phyloP scores from a whole-genome alignment of 768 basidiomycete species.

The Serpula lacrymans region DNA sequence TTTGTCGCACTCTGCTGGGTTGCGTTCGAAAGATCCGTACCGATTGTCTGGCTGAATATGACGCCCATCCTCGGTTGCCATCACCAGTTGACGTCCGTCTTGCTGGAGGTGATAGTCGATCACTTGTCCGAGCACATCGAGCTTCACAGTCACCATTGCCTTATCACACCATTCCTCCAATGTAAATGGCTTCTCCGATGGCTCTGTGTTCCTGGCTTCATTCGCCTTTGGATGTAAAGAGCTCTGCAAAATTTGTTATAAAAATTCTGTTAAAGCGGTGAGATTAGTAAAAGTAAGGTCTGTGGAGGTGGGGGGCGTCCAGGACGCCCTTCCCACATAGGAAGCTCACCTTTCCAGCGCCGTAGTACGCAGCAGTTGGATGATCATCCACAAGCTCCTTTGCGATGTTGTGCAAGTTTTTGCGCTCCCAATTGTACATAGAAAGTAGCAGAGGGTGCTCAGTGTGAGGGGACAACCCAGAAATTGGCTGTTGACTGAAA shows the following conservation, averaged over 20 bases:
- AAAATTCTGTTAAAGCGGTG: conserved; percentile 15
- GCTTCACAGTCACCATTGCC: conserved; percentile 1
- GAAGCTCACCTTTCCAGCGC: too few relatives aligned
- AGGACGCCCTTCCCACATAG: too few relatives aligned
- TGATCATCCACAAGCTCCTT: conserved; percentile 17
- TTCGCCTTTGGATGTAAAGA: conserved; percentile 4
- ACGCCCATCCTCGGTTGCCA: background rate
- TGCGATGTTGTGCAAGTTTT: background rate
- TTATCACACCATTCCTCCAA: background rate
- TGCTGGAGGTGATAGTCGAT: background rate
- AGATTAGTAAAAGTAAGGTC: too few relatives aligned
- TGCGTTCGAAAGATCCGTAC: too few relatives aligned
- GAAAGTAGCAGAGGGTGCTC: conserved; percentile 4
- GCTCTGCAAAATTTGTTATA: conserved; percentile 10
- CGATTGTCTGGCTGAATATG: background rate
- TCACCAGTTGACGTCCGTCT: background rate
- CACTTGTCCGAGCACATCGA: conserved; percentile 3
- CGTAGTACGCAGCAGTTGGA: too few relatives aligned
- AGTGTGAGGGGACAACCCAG: background rate
- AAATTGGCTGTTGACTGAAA: background rate
- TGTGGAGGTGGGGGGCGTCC: too few relatives aligned
- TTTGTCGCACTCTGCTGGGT: background rate
- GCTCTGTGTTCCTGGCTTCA: background rate
- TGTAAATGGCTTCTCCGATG: background rate
- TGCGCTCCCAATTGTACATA: conserved; percentile 8